These are phyloP conservation scores for Aegilops tauschii DNA, from an alignment of 176 grass and related monocot genomes.

Conservation along the genomic window DNA sequence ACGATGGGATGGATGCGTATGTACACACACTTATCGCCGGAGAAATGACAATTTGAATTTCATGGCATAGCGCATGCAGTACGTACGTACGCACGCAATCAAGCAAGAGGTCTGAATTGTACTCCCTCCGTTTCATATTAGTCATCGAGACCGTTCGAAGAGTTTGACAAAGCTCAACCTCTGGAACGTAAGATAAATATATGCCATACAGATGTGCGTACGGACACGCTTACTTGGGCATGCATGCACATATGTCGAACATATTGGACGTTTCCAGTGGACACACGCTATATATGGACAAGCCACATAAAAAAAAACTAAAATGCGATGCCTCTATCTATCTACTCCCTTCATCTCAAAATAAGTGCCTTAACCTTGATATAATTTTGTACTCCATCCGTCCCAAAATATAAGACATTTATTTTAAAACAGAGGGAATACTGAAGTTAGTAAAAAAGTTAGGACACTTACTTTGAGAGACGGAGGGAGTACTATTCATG, in stretches of 20 bases:
- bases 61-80: background rate
- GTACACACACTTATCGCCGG: constrained; percentile 8
- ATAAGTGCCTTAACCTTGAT: too few species aligned
- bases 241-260: background rate
- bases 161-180: background rate
- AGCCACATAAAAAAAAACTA: too few species aligned
- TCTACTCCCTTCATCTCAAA: background rate
- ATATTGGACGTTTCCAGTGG: background rate
- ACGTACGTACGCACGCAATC: background rate
- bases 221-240: background rate
- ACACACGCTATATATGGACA: background rate
- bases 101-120: background rate
- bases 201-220: background rate
- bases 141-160: background rate
- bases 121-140: background rate
- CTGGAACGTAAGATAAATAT: background rate
- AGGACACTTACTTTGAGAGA: too few species aligned
- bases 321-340: background rate
- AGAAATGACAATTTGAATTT: constrained; percentile 17
- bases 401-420: too few species aligned
- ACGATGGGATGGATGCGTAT: background rate
- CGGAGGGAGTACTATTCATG: background rate
- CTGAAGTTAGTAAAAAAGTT: too few species aligned
- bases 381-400: too few species aligned
- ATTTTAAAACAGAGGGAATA: too few species aligned